Base-by-base conservation (phyloP, 2,329 filamentous ascomycete species). In the Colletotrichum costaricense region DNA sequence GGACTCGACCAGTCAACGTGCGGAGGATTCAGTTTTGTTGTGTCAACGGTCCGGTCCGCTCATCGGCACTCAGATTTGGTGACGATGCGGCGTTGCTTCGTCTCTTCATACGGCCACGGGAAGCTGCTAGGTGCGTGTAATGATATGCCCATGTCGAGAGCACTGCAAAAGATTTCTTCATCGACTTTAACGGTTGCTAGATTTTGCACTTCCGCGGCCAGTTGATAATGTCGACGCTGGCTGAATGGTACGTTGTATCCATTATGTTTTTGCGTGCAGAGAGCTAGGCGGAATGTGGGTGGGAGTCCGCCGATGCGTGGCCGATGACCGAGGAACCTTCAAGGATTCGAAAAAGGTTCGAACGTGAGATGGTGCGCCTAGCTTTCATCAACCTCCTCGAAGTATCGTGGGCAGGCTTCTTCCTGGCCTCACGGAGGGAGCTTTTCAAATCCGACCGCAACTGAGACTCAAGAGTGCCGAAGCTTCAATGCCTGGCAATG, bases 31-130 rank as follows among this genome's bases (percentile, higher is more conserved):
- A 19, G 8, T 22, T 33, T 35, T 26, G 55, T 26, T 35, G 35
- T 30, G 38, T 60, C 38, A 24, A 56, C 69, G 69, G 69, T 46
- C 49, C 64, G 69, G 38, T 68, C 69, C 69, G 57, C 49, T 24
- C 65, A 72, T 22, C 52, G 69, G 64, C 49, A 72, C 38, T 68
- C 12, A 59, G 30, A 12, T 14, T 12, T 4, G 6, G 33, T 4
- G 5, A 14, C 33, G 7, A 24, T n/a, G 42, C 42, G 42, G 42
- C 19, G 19, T n/a, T 49, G 42, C 42, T 49, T n/a, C 19, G 42
- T 19, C 7, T 49, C 19, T 9, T 49, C 16, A 6, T 9, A 1
- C 42, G n/a, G 42, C 42, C 42, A 49, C 42, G 2, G 3, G 3
- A 19, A n/a, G 4, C 3, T 49, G 2, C 38, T 19, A 19, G 42